Percentiles rank a stretch among this genome's conserved stretches.
phyloP scores from a whole-genome alignment of 192 early-diverging fungal genomes.

The Irineochytrium annulatum region DNA sequence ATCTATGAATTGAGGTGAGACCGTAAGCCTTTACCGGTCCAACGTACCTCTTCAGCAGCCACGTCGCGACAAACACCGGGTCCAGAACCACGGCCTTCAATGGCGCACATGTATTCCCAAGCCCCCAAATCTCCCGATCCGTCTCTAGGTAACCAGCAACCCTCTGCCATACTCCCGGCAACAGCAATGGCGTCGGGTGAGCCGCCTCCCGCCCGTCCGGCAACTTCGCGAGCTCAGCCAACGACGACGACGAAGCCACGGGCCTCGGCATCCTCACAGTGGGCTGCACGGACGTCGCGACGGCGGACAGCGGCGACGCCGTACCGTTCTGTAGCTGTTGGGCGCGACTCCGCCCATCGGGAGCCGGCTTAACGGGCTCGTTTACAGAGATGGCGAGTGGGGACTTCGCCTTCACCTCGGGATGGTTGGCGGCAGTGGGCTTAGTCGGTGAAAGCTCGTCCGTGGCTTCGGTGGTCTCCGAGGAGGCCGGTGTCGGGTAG shows the following conservation, averaged over 20 bases:
- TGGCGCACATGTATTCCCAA: constrained; percentile 2
- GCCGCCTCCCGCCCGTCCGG: not conserved
- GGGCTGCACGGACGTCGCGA: not conserved
- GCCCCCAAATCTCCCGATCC: constrained; percentile 6
- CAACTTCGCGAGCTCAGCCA: not conserved
- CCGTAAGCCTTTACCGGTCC: not conserved
- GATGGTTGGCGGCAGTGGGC: too few relatives aligned
- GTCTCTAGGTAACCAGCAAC: not conserved
- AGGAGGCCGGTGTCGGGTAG: too few relatives aligned
- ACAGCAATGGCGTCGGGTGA: not conserved
- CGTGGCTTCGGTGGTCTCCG: too few relatives aligned
- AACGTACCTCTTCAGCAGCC: constrained; percentile 18
- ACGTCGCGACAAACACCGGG: constrained; percentile 15
- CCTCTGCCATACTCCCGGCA: not conserved
- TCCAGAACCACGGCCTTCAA: constrained; percentile 9
- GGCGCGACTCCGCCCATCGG: too few relatives aligned
- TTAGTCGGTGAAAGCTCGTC: too few relatives aligned
- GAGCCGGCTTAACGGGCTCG: too few relatives aligned
- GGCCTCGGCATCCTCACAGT: not conserved
- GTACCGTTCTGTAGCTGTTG: not conserved
- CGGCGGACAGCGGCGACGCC: not conserved
- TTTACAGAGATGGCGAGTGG: too few relatives aligned
- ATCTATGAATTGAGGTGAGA: constrained; percentile 1
- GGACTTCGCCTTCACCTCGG: too few relatives aligned
- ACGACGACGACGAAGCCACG: not conserved